Evolutionary conservation across 2,329 filamentous ascomycete genomes (phyloP), one percentile per base, ranked within the genome.

Genomic region (Plectosphaerella cucumerina): DNA sequence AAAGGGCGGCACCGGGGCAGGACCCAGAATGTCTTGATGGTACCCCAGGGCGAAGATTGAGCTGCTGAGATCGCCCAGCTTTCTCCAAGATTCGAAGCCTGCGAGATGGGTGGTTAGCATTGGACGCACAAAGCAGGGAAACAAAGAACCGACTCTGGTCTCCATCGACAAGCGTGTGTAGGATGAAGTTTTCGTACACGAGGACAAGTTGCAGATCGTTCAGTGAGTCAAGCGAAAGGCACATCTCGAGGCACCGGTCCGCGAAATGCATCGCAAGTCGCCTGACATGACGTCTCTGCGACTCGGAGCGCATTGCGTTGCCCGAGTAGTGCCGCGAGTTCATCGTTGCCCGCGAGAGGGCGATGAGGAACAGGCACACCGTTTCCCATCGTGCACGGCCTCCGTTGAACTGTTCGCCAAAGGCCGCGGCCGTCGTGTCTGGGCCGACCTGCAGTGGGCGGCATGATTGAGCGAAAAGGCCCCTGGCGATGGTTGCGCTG

Each of bases 31-130:
- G 20, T 71, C 64, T 45, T 76, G 66, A 52, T 78, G 75, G 22
- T 76, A 67, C 5, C 75, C 75, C 4, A 75, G 65, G 11, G 74
- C 72, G 52, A 71, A 75, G 2, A 76, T 60, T 1, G 74, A 74
- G 35, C 69, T 69, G 5, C 69, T 67, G 6, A 77, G 62, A 50
- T 77, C 73, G 22, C 74, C 72, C 2, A 77, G 61, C 26, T 66
- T 68, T 43, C 72, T 66, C 74, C 74, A 77, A 4, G 73, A 71
- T 39, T 69, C 65, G 42, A 73, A 76, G 52, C 73, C 74, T 73
- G 47, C 26, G 6, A 23, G 43, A 17, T 44, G n/a, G n/a, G n/a
- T n/a, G 8, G 26, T 48, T 18, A 35, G 35, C 4, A 8, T 14
- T 34, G 31, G 4, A 18, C 5, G 35, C 6, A n/a, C 14, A 37